Conservation (phyloP, 1,284 basidiomycete species). For the Moesziomyces sp. region DNA sequence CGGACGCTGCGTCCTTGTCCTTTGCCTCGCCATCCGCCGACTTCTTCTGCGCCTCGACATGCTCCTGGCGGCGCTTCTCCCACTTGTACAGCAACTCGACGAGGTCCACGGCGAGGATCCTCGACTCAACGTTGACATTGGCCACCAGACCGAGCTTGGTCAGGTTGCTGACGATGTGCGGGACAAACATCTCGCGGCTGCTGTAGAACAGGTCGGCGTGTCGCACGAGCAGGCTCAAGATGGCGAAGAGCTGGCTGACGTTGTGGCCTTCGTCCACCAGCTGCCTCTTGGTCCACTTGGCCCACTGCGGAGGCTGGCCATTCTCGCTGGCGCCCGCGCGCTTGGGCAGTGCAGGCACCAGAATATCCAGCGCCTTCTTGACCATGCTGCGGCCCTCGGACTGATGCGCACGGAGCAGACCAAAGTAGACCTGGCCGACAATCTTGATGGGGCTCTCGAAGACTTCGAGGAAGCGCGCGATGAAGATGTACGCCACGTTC, state of each 20-base stretch:
- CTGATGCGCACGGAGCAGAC: slow-evolving; percentile 83
- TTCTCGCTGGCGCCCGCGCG: slow-evolving; percentile 68
- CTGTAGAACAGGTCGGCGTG: slow-evolving; percentile 93
- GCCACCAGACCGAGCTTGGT: slow-evolving; percentile 84
- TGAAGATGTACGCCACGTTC: slow-evolving; percentile 90
- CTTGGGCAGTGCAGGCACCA: slow-evolving; percentile 84
- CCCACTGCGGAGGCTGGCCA: slow-evolving; percentile 82
- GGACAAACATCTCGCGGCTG: slow-evolving; percentile 92
- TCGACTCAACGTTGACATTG: slow-evolving; percentile 78
- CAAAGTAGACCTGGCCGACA: slow-evolving; percentile 91
- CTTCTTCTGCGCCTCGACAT: slow-evolving; percentile 64
- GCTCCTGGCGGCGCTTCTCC: slow-evolving; percentile 68
- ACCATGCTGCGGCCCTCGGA: slow-evolving; percentile 81
- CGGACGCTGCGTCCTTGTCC: slow-evolving; percentile 5
- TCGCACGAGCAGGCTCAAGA: slow-evolving; percentile 91
- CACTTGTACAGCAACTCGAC: slow-evolving; percentile 69
- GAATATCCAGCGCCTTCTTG: slow-evolving; percentile 86
- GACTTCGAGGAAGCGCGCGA: slow-evolving; percentile 91
- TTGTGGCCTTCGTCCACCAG: slow-evolving; percentile 87
- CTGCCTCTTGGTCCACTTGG: slow-evolving; percentile 84
- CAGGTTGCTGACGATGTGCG: slow-evolving; percentile 91
- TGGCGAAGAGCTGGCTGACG: slow-evolving; percentile 83
- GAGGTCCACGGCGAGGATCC: slow-evolving; percentile 71
- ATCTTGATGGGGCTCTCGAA: slow-evolving; percentile 94
- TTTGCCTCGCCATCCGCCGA: slow-evolving; percentile 4